Conservation (phyloP, 2,329 filamentous ascomycete species). For the Phialocephala sp. region DNA sequence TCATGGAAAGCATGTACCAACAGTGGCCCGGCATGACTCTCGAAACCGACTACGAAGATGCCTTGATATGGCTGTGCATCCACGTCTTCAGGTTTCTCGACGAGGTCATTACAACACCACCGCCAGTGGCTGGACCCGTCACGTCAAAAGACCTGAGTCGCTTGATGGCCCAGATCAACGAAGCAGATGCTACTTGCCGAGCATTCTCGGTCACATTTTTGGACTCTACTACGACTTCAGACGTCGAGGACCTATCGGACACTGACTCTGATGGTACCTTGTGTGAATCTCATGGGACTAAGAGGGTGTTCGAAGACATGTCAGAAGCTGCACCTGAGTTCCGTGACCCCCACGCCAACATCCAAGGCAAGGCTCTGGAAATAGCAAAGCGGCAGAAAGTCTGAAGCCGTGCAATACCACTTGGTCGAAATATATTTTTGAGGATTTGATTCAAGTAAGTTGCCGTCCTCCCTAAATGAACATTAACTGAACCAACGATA, state of each 20-base stretch:
- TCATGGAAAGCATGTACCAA: constrained; percentile 29
- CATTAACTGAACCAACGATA: background rate
- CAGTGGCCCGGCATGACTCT: constrained; percentile 24
- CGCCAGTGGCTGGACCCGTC: no score
- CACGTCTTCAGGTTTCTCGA: constrained; percentile 18
- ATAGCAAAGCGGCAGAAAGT: constrained; percentile 1
- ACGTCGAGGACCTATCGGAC: background rate
- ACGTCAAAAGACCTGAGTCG: background rate
- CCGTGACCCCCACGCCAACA: no score
- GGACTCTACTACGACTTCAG: background rate
- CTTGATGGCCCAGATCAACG: constrained; percentile 6
- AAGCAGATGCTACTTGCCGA: constrained; percentile 9
- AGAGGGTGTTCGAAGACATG: background rate
- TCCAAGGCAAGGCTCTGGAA: no score
- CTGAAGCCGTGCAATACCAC: background rate
- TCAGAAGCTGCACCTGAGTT: background rate
- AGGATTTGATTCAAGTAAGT: background rate
- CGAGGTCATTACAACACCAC: background rate
- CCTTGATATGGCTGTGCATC: constrained; percentile 19
- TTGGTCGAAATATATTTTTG: background rate
- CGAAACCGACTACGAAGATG: constrained; percentile 10
- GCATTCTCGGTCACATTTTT: constrained; percentile 3
- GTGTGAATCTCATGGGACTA: background rate
- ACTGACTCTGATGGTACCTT: background rate
- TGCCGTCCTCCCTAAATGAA: no score